Percentiles rank a stretch among this genome's conserved stretches.
These are phyloP conservation scores for Sechiopsis laciniata DNA, from an alignment of 306 rosid species.

Conservation along the genomic window DNA sequence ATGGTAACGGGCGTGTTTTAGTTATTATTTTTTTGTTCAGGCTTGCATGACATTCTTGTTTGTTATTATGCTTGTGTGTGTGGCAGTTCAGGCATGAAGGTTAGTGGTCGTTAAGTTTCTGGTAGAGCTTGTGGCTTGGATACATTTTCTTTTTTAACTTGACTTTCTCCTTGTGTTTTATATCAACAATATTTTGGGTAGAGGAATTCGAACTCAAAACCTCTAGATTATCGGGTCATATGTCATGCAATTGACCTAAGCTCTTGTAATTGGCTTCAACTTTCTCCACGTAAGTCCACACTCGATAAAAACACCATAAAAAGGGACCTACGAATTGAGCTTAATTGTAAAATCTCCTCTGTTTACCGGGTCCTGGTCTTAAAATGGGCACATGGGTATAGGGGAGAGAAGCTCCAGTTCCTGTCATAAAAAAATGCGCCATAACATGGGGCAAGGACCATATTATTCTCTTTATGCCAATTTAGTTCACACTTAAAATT, in stretches of 20 bases:
- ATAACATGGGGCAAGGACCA: not conserved
- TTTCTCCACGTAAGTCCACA: not conserved
- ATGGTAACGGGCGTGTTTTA: slow-evolving; percentile 31
- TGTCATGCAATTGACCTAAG: too few species aligned
- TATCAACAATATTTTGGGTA: too few species aligned
- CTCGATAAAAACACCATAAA: not conserved
- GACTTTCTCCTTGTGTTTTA: not conserved
- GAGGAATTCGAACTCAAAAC: too few species aligned
- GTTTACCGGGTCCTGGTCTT: too few species aligned
- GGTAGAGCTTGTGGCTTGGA: not conserved
- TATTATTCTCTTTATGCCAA: not conserved
- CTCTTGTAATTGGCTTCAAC: not conserved
- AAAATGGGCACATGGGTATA: too few species aligned
- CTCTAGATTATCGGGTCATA: too few species aligned
- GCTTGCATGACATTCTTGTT: slow-evolving; percentile 3
- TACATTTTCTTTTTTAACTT: not conserved
- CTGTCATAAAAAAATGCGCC: not conserved
- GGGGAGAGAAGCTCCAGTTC: too few species aligned
- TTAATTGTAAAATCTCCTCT: too few species aligned
- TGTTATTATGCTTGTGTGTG: not conserved
- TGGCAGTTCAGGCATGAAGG: slow-evolving; percentile 2
- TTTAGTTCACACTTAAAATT: not conserved
- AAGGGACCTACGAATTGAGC: not conserved
- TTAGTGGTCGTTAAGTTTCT: not conserved
- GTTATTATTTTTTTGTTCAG: not conserved